Base-by-base conservation (phyloP, 225 moss, liverwort and hornwort genomes). In the Ulota crispa region DNA sequence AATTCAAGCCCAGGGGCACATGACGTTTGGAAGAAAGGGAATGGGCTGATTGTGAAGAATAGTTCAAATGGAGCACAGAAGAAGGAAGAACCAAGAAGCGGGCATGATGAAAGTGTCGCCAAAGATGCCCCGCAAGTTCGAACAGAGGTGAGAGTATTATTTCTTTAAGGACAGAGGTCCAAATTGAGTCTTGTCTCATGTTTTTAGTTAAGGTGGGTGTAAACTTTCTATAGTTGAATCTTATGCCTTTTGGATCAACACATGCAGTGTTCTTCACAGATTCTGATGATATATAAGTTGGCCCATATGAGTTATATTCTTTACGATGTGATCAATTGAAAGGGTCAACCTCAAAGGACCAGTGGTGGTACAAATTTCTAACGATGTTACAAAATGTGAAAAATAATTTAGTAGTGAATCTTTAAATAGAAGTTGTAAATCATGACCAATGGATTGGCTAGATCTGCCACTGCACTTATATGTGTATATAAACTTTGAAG, bases 71-170 rank as follows among this genome's bases (percentile, higher is more conserved):
- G 86, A 41, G 53, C 73, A 32, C 43, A 47, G 69, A 84, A 69
- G 77, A 73, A 72, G 64, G 73, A 78, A 50, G 86, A 80, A 79
- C 72, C 43, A 57, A 76, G 55, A 12, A 77, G 80, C 47, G 79
- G 79, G 68, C 37, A 41, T 26, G n/a, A 32, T n/a, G 77, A 77
- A 50, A 61, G 42, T 57, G 64, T 77, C 20, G 52, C 73, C 69
- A 82, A 84, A 69, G 89, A 84, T 68, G 73, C 43, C 23, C 27
- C 81, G 53, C 89, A 86, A 86, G 81, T 89, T 15, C 73, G 79
- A 81, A 75, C 73, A 60, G 83, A 89, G 86, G 89, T 86, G 73
- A 84, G 86, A 68, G 41, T 55, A 68, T 13, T 43, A 3, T 32
- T n/a, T 15, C n/a, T 3, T 7, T 3, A 5, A 13, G 45, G 43